Evolutionary conservation across 345 rosid genomes (phyloP).

Genomic region (Aethionema arabicum): DNA sequence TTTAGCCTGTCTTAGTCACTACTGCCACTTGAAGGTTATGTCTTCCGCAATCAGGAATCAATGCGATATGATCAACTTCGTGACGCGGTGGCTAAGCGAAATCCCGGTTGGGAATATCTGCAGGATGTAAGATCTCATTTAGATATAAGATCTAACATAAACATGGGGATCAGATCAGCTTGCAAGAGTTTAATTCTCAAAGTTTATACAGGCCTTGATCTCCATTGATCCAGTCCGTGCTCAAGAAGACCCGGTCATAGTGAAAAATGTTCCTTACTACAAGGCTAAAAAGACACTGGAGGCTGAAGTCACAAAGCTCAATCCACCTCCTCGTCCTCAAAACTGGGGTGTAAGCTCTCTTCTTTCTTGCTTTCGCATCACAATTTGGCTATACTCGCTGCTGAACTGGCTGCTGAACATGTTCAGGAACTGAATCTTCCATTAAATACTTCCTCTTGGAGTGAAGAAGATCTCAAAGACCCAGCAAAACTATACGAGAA

Average conservation of each 20-base stretch:
- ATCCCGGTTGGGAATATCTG: conserved; percentile 92
- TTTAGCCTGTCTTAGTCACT: conserved; percentile 4
- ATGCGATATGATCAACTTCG: conserved; percentile 85
- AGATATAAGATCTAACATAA: background rate
- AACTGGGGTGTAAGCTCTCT: conserved; percentile 82
- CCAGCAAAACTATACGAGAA: conserved; percentile 80
- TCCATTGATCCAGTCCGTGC: conserved; percentile 86
- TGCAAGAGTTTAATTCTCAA: conserved; percentile 24
- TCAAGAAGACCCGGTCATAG: conserved; percentile 70
- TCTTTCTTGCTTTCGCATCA: conserved; percentile 14
- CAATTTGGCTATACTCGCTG: background rate
- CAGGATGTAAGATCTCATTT: conserved; percentile 65
- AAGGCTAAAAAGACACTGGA: conserved; percentile 82
- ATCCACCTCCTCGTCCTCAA: conserved; percentile 82
- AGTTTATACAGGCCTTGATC: conserved; percentile 61
- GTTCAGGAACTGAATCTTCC: conserved; percentile 84
- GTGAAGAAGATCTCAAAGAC: conserved; percentile 80
- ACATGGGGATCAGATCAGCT: conserved; percentile 4
- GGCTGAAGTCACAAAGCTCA: conserved; percentile 68
- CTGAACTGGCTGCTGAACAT: conserved; percentile 24
- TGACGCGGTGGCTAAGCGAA: conserved; percentile 72
- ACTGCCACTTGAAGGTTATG: conserved; percentile 23
- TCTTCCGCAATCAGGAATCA: conserved; percentile 61
- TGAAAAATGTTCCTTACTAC: conserved; percentile 79
- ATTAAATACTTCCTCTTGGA: conserved; percentile 76